Evolutionary conservation across 306 rosid species (phyloP).

Genomic region (Quercus gilva): DNA sequence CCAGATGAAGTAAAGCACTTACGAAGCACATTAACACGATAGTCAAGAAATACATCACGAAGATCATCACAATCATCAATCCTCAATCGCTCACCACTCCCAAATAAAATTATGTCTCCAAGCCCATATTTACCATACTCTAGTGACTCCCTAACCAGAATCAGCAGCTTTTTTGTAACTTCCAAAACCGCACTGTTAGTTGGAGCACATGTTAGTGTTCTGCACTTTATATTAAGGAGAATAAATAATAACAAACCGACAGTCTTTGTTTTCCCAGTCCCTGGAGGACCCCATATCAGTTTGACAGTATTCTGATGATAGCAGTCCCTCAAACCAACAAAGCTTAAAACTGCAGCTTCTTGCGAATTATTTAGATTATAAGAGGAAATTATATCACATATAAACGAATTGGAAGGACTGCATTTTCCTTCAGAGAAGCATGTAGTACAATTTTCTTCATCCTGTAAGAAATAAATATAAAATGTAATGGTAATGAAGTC

Average conservation of each 20-base stretch:
- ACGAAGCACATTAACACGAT: slow-evolving; percentile 6
- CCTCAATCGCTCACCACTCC: slow-evolving; percentile 26
- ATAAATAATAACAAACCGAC: slow-evolving; percentile 7
- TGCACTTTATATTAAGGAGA: slow-evolving; percentile 8
- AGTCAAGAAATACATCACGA: slow-evolving; percentile 20
- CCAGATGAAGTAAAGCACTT: slow-evolving; percentile 2
- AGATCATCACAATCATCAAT: slow-evolving; percentile 18
- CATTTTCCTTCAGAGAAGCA: background rate
- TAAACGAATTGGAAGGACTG: background rate
- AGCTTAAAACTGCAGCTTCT: slow-evolving; percentile 15
- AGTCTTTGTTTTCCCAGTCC: slow-evolving; percentile 25
- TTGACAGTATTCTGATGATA: slow-evolving; percentile 13
- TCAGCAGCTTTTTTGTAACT: slow-evolving; percentile 16
- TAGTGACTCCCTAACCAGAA: background rate
- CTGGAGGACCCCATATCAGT: slow-evolving; percentile 39
- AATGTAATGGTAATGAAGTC: background rate
- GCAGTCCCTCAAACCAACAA: background rate
- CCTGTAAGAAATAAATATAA: slow-evolving; percentile 13
- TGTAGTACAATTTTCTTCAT: slow-evolving; percentile 3
- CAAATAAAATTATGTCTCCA: slow-evolving; percentile 38
- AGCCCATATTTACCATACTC: slow-evolving; percentile 13
- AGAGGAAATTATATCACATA: background rate
- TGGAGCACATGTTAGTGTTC: slow-evolving; percentile 31
- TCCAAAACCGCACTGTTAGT: slow-evolving; percentile 18
- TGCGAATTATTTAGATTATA: slow-evolving; percentile 11